Base-by-base conservation (phyloP, 2,329 filamentous ascomycete species). In the Cladophialophora immunda region DNA sequence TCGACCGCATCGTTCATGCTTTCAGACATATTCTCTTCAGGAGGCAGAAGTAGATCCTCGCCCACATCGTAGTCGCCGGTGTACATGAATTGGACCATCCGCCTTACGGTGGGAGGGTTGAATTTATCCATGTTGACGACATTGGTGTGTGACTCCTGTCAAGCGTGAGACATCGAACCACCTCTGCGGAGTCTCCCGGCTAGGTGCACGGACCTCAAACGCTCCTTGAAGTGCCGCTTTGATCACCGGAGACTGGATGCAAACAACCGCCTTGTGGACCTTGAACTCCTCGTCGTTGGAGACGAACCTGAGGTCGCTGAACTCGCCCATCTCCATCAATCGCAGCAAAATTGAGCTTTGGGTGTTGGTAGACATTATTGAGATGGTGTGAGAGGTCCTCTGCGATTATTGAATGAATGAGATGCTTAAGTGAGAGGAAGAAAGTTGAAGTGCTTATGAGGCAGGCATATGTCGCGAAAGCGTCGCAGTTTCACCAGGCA, bases 201-300 rank as follows among this genome's bases (percentile, higher is more conserved):
- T 4, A 25, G 7, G 11, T 2, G 22, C 5, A 8, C 41, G n/a
- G 7, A 47, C 41, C 41, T 47, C n/a, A 11, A 47, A 47, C 7
- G n/a, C 2, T 30, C 52, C 52, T 55, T 29, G 25, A 30, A 8
- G 19, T 6, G 52, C 52, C 3, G 52, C 52, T 15, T 55, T 55
- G 52, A 30, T 30, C 52, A 30, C 22, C 17, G 52, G 52, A 13
- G 52, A 55, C 32, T 55, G 52, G 25, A 5, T n/a, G 19, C 52
- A 55, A 9, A 55, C 52, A 29, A 55, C 15, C 32, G 52, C 52
- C 25, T 55, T 55, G 22, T 29, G 52, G 27, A 55, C 52, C 52
- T 55, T 55, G 52, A 55, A 55, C 52, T 55, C 52, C 22, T 55
- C n/a, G 25, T 8, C 52, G 3, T 55, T 55, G 52, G 25, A 55